Evolutionary conservation across 345 rosid species (phyloP), one percentile per base, ranked within the genome.

Genomic region (Corymbia maculata): DNA sequence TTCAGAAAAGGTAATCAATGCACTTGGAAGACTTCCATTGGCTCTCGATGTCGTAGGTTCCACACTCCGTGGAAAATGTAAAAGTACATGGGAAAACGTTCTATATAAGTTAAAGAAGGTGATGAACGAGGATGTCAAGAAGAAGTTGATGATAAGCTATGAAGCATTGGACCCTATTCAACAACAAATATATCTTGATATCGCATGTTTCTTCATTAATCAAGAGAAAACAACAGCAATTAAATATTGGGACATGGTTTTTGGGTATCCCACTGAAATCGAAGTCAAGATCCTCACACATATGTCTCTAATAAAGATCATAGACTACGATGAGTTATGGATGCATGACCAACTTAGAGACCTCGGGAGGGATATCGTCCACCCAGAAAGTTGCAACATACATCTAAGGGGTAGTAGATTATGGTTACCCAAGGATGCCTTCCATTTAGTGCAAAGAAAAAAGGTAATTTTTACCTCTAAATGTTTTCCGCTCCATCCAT

Each of bases 181-280:
- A 61, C 24, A 86, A 45, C 30, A 86, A 12, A 86, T 86, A 30
- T 59, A 32, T 59, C 87, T 86, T 53, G 87, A 86, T 59, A 86
- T 86, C 0, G 79, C 87, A 32, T 53, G 87, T 50, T 51, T 85
- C 51, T 85, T 51, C 9, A 28, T 85, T 8, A 6, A 52, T 3
- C 3, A 51, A 51, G 9, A 51, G 6, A 85, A 85, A 85, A 12
- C 17, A 51, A 52, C 6, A 8, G 86, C 59, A 47, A 13, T 85
- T 2, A 49, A 32, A 51, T 50, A 49, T 19, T 51, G 86, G 86
- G 51, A 85, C 0, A 13, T 44, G 0, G 1, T 66, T 8, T 66
- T 30, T 66, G 79, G 44, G 22, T 66, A 66, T 15, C 17, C 44
- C 2, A 28, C 86, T 3, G 36, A 36, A 36, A n/a, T 51, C 1